Evolutionary conservation across 768 basidiomycete genomes (phyloP).

Genomic region (Pisolithus sp.): DNA sequence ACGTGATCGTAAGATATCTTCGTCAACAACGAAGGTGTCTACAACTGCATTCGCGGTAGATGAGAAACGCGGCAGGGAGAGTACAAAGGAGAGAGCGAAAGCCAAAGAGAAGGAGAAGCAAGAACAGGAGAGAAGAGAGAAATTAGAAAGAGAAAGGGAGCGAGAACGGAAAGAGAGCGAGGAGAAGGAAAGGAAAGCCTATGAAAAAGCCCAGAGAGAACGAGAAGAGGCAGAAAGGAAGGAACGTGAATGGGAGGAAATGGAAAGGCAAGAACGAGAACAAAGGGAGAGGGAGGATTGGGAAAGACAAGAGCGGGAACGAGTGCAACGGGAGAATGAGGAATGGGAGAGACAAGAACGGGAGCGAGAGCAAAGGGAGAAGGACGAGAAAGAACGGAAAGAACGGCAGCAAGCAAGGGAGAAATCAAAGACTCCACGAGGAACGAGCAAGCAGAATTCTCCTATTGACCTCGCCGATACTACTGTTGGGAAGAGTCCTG

Average conservation of each 20-base stretch:
- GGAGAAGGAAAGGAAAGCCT: neutral
- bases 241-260: constrained; percentile 2
- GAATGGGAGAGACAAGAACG: constrained; percentile 23
- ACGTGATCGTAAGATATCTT: constrained; percentile 20
- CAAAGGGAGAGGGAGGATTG: constrained; percentile 3
- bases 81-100: constrained; percentile 11
- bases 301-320: constrained; percentile 7
- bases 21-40: constrained; percentile 26
- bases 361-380: constrained; percentile 12
- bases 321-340: constrained; percentile 13
- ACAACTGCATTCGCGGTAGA: constrained; percentile 19
- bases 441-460: constrained; percentile 18
- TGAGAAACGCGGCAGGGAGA: constrained; percentile 3
- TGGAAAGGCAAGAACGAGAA: constrained; percentile 5
- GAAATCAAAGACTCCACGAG: constrained; percentile 11
- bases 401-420: constrained; percentile 12
- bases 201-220: constrained; percentile 9
- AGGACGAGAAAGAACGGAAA: constrained; percentile 18
- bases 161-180: constrained; percentile 5
- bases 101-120: constrained; percentile 20
- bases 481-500: constrained; percentile 32
- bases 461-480: constrained; percentile 32
- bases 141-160: constrained; percentile 7
- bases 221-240: constrained; percentile 6
- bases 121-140: constrained; percentile 13